Conservation (phyloP, 2,329 filamentous ascomycete genomes). For the Chrysoporthe cubensis region DNA sequence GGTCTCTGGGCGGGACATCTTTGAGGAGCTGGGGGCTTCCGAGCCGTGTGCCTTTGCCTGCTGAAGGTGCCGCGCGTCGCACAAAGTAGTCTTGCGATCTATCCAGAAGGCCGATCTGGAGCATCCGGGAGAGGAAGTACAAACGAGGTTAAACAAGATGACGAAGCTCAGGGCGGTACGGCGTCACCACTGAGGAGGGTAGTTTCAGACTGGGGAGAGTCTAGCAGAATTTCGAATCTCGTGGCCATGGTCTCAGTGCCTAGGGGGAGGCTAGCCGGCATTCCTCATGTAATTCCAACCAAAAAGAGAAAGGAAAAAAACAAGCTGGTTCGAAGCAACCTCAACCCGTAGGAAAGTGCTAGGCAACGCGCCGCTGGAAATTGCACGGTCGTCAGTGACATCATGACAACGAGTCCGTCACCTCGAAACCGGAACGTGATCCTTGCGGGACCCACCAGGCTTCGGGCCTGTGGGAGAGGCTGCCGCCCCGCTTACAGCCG, state of each 20-base stretch:
- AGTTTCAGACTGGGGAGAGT: not conserved
- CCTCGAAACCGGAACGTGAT: not conserved
- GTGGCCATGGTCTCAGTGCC: not conserved
- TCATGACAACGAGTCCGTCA: not conserved
- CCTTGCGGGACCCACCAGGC: not conserved
- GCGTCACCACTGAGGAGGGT: not conserved
- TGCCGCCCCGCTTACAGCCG: not conserved
- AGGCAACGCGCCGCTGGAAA: not conserved
- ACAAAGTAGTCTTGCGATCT: not conserved
- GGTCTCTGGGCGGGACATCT: constrained; percentile 14
- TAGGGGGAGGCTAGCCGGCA: not conserved
- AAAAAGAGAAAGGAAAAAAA: not conserved
- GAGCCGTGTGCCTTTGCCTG: not conserved
- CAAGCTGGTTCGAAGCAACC: not conserved
- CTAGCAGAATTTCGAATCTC: not conserved
- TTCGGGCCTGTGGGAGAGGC: not conserved
- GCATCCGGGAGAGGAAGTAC: not conserved
- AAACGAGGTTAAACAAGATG: not conserved
- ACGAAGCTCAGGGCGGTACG: not conserved
- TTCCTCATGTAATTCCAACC: not conserved
- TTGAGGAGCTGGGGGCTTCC: not conserved
- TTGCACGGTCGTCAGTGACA: not conserved
- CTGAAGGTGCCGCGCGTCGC: no score
- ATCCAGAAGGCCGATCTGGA: not conserved
- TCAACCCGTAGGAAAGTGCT: not conserved